phyloP scores from a whole-genome alignment of 2,329 filamentous ascomycete species.

The Aureobasidium sp. region DNA sequence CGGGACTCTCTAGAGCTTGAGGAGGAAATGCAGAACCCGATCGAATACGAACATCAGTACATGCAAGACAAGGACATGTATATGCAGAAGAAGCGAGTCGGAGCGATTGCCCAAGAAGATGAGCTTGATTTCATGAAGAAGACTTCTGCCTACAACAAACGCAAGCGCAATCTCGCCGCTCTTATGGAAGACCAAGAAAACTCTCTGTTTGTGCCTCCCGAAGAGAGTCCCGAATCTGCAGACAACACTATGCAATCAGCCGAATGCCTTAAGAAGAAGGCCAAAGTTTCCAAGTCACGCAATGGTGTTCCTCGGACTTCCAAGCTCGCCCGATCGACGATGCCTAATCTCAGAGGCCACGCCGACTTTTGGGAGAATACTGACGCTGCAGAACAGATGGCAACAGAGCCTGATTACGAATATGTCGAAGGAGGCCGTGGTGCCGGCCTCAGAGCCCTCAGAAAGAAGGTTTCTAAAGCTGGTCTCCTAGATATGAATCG shows the following conservation, averaged over 20 bases:
- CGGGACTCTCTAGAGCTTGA: background rate
- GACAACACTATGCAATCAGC: too few relatives aligned
- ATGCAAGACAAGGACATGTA: background rate
- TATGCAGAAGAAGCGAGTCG: constrained; percentile 23
- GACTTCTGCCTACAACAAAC: background rate
- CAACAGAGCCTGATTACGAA: background rate
- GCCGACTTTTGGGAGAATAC: constrained; percentile 2
- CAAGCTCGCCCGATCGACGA: background rate
- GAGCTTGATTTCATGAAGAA: constrained; percentile 27
- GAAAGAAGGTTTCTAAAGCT: background rate
- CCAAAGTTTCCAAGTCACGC: background rate
- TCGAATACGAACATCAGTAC: background rate
- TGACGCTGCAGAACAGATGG: background rate
- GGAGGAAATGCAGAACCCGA: background rate
- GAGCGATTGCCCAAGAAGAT: constrained; percentile 23
- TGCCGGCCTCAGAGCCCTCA: background rate
- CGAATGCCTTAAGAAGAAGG: background rate
- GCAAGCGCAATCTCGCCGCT: background rate
- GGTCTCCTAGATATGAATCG: background rate
- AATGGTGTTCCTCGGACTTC: background rate
- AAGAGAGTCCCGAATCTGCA: background rate
- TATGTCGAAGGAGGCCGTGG: background rate
- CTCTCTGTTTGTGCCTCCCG: background rate
- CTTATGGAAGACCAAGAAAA: background rate
- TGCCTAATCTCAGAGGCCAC: background rate